Percentiles rank a stretch among this genome's conserved stretches.
Conservation (phyloP, 2,329 filamentous ascomycete species). For the Sclerotinia sclerotiorum region DNA sequence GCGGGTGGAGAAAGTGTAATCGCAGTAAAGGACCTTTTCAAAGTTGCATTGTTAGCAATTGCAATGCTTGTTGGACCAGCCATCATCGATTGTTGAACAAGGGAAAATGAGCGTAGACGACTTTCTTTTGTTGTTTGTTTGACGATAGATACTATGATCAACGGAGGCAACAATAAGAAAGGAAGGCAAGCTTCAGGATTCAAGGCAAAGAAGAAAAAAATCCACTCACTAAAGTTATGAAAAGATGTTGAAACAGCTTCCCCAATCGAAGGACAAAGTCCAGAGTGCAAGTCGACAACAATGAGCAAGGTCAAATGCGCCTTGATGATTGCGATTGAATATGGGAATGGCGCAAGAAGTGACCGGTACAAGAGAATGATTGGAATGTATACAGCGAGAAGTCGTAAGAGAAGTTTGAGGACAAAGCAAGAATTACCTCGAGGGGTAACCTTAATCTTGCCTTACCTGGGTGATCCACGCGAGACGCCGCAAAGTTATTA, state of each 20-base stretch:
- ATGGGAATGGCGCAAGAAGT: slow-evolving; percentile 9
- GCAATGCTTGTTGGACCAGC: slow-evolving; percentile 30
- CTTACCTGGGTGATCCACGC: slow-evolving; percentile 20
- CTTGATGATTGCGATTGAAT: slow-evolving; percentile 14
- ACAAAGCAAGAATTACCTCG: slow-evolving; percentile 17
- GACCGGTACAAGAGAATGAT: slow-evolving; percentile 6
- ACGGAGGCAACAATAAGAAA: background rate
- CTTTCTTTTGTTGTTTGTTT: slow-evolving; percentile 6
- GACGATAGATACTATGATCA: background rate
- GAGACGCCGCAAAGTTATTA: slow-evolving; percentile 21
- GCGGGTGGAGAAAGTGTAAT: slow-evolving; percentile 29
- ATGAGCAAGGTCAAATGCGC: slow-evolving; percentile 12
- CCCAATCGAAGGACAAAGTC: slow-evolving; percentile 4
- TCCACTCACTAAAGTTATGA: slow-evolving; percentile 20
- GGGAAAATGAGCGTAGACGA: background rate
- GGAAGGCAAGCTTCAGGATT: background rate
- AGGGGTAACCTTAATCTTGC: slow-evolving; percentile 21
- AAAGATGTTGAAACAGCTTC: background rate
- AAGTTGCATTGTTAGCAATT: slow-evolving; percentile 37
- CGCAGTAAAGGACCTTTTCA: slow-evolving; percentile 37
- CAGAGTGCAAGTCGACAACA: slow-evolving; percentile 3
- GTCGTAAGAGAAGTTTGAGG: slow-evolving; percentile 19
- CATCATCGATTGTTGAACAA: slow-evolving; percentile 25
- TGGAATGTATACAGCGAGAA: slow-evolving; percentile 20
- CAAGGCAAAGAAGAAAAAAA: background rate